Evolutionary conservation across 2,329 filamentous ascomycete species (phyloP).

Genomic region (Hypoxylon sp.): DNA sequence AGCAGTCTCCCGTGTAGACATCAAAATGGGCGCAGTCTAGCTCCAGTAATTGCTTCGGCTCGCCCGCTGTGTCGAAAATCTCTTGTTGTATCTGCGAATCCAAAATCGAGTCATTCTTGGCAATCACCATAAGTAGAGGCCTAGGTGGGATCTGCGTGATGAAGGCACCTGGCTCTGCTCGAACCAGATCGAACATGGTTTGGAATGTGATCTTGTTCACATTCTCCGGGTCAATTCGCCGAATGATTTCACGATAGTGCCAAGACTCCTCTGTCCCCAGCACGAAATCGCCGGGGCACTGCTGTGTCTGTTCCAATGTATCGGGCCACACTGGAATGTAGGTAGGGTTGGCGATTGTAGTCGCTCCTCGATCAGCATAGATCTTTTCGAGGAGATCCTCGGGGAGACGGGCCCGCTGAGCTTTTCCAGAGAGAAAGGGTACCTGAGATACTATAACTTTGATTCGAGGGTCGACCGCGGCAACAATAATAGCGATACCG

Average conservation of each 20-base stretch:
- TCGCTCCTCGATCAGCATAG: not conserved
- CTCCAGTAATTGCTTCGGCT: not conserved
- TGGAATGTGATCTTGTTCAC: constrained; percentile 1
- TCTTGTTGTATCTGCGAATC: not conserved
- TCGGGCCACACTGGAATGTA: not conserved
- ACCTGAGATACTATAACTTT: not conserved
- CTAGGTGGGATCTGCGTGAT: not conserved
- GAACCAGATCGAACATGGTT: not conserved
- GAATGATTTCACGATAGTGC: not conserved
- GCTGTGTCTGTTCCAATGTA: not conserved
- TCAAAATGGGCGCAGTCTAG: constrained; percentile 2
- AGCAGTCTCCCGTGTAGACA: not conserved
- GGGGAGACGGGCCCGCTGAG: not conserved
- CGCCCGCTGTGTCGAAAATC: not conserved
- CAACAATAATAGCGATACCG: not conserved
- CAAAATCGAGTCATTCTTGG: not conserved
- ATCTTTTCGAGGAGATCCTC: not conserved
- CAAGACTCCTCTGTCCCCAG: not conserved
- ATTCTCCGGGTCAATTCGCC: not conserved
- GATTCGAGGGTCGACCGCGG: not conserved
- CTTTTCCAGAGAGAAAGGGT: not conserved
- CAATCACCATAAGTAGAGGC: not conserved
- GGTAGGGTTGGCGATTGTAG: not conserved
- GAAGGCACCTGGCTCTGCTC: not conserved
- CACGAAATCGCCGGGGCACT: not conserved